Base-by-base conservation (phyloP, 495 filamentous ascomycete species). In the Opeltia flavorubescens region DNA sequence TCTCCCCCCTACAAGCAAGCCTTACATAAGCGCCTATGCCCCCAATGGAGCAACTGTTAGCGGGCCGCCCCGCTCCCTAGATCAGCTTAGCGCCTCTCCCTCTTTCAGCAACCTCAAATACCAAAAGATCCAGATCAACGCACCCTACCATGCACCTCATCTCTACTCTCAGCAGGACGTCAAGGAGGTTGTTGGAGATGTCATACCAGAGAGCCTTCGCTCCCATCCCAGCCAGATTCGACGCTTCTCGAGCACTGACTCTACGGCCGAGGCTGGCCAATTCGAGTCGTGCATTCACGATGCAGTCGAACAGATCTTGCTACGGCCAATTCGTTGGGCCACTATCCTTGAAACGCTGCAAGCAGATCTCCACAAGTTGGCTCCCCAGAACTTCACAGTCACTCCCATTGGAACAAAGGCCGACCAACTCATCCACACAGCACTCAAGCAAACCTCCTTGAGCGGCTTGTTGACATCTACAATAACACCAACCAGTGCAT, bases 291-390 rank as follows among this genome's bases (percentile, higher is more conserved):
- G 81, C 1, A 48, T 83, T 26, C 63, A 59, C 43, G 52, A 65
- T 8, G 64, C 78, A 5, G 65, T 81, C 3, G 60, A 66, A 44
- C 74, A 82, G 51, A 72, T 83, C 27, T 59, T 84, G 27, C 71
- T 76, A 3, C 66, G 74, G 43, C 71, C 71, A 25, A 62, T 83
- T 47, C 62, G 66, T 48, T 81, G 81, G 64, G 65, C 70, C 48
- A 75, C 72, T 50, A 66, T 78, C 3, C 60, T 80, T 7, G 66
- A 74, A 30, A 68, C 71, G 4, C 15, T 50, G 6, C 41, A 46
- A n/a, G 18, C 8, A 20, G 26, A n/a, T 25, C 48, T 50, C 13
- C 41, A 48, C 11, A 7, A 12, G 38, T 17, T 3, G 3, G 36
- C 21, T 12, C 24, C 43, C 25, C 6, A 50, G 28, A 15, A 6